Evolutionary conservation across 148 eudicot species (phyloP).

Genomic region (Amaranthus cruentus): DNA sequence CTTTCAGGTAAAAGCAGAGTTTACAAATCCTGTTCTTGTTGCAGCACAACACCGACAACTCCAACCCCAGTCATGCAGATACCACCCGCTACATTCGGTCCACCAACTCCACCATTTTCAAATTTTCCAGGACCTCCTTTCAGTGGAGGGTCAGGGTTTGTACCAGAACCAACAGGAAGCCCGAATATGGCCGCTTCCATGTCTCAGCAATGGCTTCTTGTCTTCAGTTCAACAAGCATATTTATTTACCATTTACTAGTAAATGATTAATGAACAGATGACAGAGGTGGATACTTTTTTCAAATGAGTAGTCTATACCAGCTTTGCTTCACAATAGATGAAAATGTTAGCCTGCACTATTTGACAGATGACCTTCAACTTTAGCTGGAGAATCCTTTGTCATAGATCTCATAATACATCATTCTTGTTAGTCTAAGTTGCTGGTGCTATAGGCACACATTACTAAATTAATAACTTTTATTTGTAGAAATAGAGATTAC

Average conservation of each 20-base stretch:
- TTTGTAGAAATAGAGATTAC: conserved; percentile 12
- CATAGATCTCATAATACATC: conserved; percentile 23
- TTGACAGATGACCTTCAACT: conserved; percentile 19
- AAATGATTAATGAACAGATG: conserved; percentile 33
- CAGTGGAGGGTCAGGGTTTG: conserved; percentile 40
- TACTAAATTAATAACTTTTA: conserved; percentile 25
- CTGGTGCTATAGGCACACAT: conserved; percentile 20
- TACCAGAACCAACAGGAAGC: conserved; percentile 59
- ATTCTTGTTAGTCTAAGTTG: conserved; percentile 27
- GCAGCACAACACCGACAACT: conserved; percentile 36
- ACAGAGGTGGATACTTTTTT: conserved; percentile 24
- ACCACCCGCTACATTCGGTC: conserved; percentile 35
- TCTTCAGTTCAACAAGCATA: conserved; percentile 39
- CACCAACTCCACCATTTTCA: conserved; percentile 34
- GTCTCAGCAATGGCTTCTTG: conserved; percentile 29
- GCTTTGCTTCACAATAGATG: conserved; percentile 21
- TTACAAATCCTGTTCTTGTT: conserved; percentile 11
- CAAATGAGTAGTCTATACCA: conserved; percentile 26
- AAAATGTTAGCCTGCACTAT: conserved; percentile 28
- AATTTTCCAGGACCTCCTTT: conserved; percentile 26
- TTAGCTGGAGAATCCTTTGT: conserved; percentile 28
- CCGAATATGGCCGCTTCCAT: conserved; percentile 56
- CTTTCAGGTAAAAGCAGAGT: background rate
- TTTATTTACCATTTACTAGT: conserved; percentile 35
- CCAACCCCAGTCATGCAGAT: conserved; percentile 43